Evolutionary conservation across 179 eudicot species (phyloP).

Genomic region (Patellifolia procumbens): DNA sequence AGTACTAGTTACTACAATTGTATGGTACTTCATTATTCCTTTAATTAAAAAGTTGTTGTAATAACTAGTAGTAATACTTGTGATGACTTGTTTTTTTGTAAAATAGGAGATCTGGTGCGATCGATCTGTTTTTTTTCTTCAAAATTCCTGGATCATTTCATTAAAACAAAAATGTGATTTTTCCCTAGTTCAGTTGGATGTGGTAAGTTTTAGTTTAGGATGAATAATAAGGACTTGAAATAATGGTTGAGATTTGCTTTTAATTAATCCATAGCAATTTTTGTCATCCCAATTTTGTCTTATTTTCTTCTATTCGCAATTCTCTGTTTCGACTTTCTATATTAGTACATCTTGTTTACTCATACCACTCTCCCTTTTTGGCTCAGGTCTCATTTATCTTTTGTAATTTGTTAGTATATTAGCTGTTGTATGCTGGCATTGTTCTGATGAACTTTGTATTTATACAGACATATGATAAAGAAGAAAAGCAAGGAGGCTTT

Average conservation of each 20-base stretch:
- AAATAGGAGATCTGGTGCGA: too few relatives aligned
- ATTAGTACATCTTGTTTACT: too few relatives aligned
- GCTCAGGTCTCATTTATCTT: not conserved
- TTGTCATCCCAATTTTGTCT: not conserved
- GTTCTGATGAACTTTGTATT: constrained; percentile 22
- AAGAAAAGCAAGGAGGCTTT: constrained; percentile 72
- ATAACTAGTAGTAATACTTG: too few relatives aligned
- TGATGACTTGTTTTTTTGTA: too few relatives aligned
- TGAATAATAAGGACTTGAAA: too few relatives aligned
- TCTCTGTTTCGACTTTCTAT: not conserved
- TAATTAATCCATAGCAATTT: not conserved
- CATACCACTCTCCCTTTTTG: not conserved
- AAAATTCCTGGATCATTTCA: too few relatives aligned
- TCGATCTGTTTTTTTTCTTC: too few relatives aligned
- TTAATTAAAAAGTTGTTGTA: too few relatives aligned
- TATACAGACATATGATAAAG: constrained; percentile 73
- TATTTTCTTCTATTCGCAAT: not conserved
- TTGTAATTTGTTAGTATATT: not conserved
- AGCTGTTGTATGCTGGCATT: not conserved
- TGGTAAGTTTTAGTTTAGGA: too few relatives aligned
- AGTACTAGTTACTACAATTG: too few relatives aligned
- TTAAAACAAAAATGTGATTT: not conserved
- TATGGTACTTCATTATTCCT: too few relatives aligned
- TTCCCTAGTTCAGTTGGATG: too few relatives aligned
- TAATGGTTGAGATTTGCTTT: not conserved